Evolutionary conservation across 2,329 filamentous ascomycete genomes (phyloP).

Genomic region (Alternaria incomplexa): DNA sequence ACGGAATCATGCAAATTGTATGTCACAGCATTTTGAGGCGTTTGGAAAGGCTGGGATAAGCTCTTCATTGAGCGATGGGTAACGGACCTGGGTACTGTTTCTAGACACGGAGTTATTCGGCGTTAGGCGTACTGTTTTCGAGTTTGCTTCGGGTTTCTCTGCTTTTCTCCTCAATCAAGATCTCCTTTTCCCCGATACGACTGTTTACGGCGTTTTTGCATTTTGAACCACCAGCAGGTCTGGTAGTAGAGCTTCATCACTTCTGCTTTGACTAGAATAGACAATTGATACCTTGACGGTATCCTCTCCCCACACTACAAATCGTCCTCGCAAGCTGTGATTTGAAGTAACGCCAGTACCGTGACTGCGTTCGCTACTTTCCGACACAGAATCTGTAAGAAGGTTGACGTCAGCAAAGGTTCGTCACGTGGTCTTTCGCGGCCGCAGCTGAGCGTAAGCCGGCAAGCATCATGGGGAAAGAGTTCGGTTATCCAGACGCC

Average conservation of each 20-base stretch:
- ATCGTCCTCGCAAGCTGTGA: not conserved
- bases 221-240: not conserved
- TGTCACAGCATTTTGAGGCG: not conserved
- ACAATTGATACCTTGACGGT: not conserved
- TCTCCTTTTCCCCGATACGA: not conserved
- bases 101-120: slow-evolving; percentile 11
- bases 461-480: slow-evolving; percentile 1
- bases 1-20: not conserved
- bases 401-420: slow-evolving; percentile 5
- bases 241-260: not conserved
- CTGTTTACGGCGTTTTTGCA: not conserved
- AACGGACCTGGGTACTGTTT: slow-evolving; percentile 3
- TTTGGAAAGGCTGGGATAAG: slow-evolving; percentile 4
- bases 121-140: not conserved
- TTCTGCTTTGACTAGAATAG: not conserved
- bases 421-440: not conserved
- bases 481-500: not conserved
- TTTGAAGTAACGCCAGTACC: not conserved
- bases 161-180: not conserved
- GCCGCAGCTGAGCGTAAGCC: slow-evolving; percentile 11
- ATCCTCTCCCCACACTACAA: not conserved
- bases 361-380: slow-evolving; percentile 11
- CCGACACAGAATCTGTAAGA: slow-evolving; percentile 33
- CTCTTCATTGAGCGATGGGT: slow-evolving; percentile 22
- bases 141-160: not conserved